These are phyloP conservation scores for Acanthochlamys bracteata DNA, from an alignment of 106 monocot species.

Conservation along the genomic window DNA sequence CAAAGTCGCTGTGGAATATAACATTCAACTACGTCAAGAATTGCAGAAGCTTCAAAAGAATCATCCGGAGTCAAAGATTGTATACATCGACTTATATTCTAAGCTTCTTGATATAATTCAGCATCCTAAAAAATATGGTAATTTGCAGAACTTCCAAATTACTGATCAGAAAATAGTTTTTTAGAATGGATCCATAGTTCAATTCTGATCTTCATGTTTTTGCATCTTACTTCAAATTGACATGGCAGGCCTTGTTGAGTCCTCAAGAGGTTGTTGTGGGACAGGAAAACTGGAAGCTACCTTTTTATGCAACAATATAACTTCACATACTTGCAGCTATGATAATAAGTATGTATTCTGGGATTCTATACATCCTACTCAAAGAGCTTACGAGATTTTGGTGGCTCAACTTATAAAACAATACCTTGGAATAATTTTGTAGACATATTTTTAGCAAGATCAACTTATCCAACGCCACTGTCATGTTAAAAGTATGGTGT, in stretches of 20 bases:
- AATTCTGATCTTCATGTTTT: background rate
- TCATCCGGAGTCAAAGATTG: background rate
- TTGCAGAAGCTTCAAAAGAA: background rate
- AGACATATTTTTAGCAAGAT: too few relatives aligned
- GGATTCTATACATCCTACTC: slow-evolving; percentile 32
- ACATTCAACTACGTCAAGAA: background rate
- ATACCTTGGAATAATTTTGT: too few relatives aligned
- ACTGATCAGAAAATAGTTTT: background rate
- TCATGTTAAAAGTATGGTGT: too few relatives aligned
- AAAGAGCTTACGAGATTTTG: slow-evolving; percentile 21
- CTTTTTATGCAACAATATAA: slow-evolving; percentile 16
- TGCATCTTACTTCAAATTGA: background rate
- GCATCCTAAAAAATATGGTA: slow-evolving; percentile 7
- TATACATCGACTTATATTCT: slow-evolving; percentile 5
- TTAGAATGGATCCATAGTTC: background rate
- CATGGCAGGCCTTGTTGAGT: slow-evolving; percentile 20
- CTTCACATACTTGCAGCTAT: slow-evolving; percentile 12
- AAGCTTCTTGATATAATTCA: background rate
- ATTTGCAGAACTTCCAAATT: background rate
- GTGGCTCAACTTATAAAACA: too few relatives aligned
- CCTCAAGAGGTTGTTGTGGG: slow-evolving; percentile 28
- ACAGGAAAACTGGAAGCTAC: slow-evolving; percentile 18
- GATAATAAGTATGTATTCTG: slow-evolving; percentile 33
- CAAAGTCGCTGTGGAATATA: background rate
- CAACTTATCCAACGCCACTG: too few relatives aligned